phyloP scores from a whole-genome alignment of 1,139 yeast species.

The Yueomyces sp. region DNA sequence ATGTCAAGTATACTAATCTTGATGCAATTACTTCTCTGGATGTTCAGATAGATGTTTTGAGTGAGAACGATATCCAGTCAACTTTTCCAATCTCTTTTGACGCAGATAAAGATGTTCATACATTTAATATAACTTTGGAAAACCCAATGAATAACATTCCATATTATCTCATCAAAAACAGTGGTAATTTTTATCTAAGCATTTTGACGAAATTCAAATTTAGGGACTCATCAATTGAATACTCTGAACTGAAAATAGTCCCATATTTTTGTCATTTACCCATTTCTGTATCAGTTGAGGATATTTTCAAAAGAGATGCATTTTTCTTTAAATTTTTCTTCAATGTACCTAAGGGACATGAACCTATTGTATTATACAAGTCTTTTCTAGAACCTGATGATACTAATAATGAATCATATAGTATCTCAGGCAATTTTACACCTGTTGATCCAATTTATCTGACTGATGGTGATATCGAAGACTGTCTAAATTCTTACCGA shows the following conservation, averaged over 20 bases:
- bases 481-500: slow-evolving; percentile 17
- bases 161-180: slow-evolving; percentile 10
- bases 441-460: slow-evolving; percentile 10
- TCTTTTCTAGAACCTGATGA: slow-evolving; percentile 7
- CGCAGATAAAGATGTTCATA: slow-evolving; percentile 1
- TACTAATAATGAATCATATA: slow-evolving; percentile 5
- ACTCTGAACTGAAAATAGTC: slow-evolving; percentile 8
- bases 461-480: slow-evolving; percentile 10
- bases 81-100: slow-evolving; percentile 4
- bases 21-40: slow-evolving; percentile 4
- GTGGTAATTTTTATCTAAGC: slow-evolving; percentile 9
- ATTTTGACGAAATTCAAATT: slow-evolving; percentile 1
- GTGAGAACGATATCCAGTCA: neutral
- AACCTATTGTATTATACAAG: slow-evolving; percentile 14
- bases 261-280: slow-evolving; percentile 14
- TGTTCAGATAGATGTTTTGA: slow-evolving; percentile 6
- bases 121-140: neutral
- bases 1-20: slow-evolving; percentile 7
- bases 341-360: slow-evolving; percentile 14
- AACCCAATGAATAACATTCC: slow-evolving; percentile 3
- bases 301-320: slow-evolving; percentile 16
- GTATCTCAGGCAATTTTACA: slow-evolving; percentile 10
- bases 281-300: slow-evolving; percentile 23
- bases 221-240: slow-evolving; percentile 1
- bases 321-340: slow-evolving; percentile 21